Evolutionary conservation across 805 yeast species (phyloP).

Genomic region (Ogataea sp.): DNA sequence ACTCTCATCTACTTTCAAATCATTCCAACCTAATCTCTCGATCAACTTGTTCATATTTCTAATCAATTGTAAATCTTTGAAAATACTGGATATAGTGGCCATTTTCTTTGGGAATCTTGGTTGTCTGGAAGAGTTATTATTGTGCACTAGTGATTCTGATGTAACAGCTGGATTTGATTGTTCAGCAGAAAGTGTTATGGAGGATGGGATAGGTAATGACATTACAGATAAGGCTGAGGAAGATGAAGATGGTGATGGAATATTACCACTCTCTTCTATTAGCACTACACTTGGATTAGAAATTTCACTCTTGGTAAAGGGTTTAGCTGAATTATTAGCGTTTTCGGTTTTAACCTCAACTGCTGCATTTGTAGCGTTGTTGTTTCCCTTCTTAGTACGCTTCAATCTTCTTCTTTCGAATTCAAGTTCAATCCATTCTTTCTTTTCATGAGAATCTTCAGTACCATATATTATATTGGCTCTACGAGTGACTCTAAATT

Average conservation of each 20-base stretch:
- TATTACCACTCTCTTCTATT: too few relatives aligned
- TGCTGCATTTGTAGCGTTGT: slow-evolving; percentile 6
- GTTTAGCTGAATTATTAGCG: too few relatives aligned
- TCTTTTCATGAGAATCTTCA: slow-evolving; percentile 39
- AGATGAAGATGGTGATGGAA: too few relatives aligned
- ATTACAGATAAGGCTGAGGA: too few relatives aligned
- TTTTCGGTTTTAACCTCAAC: slow-evolving; percentile 1
- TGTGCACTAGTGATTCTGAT: too few relatives aligned
- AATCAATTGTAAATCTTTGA: slow-evolving; percentile 8
- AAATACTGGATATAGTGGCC: slow-evolving; percentile 4
- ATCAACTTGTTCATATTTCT: slow-evolving; percentile 4
- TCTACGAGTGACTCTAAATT: slow-evolving; percentile 67
- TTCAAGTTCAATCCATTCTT: slow-evolving; percentile 69
- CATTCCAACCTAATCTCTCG: not conserved
- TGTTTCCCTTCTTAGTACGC: slow-evolving; percentile 31
- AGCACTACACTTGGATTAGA: not conserved
- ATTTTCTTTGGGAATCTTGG: too few relatives aligned
- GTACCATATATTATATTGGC: slow-evolving; percentile 64
- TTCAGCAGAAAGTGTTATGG: too few relatives aligned
- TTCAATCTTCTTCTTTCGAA: slow-evolving; percentile 57
- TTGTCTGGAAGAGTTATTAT: too few relatives aligned
- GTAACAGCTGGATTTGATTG: too few relatives aligned
- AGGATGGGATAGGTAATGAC: too few relatives aligned
- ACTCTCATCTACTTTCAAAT: not conserved
- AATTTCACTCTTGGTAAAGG: too few relatives aligned